Evolutionary conservation across 345 rosid species (phyloP), one percentile per base, ranked within the genome.

Genomic region (Euphorbia peplus): DNA sequence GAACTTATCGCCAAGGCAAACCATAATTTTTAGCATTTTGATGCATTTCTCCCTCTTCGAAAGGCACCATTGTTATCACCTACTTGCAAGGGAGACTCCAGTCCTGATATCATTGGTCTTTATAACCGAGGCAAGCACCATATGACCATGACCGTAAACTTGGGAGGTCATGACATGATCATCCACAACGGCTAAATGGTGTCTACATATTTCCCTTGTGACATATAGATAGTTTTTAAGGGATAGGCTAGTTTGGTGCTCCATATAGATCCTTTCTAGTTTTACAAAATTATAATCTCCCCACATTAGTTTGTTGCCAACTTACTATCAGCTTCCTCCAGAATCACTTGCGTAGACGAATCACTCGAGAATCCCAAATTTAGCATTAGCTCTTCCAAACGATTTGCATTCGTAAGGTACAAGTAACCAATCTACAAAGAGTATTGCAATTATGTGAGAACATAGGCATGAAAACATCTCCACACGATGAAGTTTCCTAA

Each of bases 311-410:
- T 18, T 4, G 50, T 60, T 67, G 69, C 50, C 42, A 59, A 64
- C 81, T 83, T 80, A 76, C 80, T 50, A 35, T 52, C 83, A 25
- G 63, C 67, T 75, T 79, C 84, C 74, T 85, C 78, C 55, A 77
- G 30, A 68, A 87, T 75, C 75, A 53, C 60, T 62, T 83, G 79
- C 6, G 79, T 37, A 63, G 95, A 91, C 68, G 80, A 73, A 46
- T 82, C 89, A 19, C 81, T 75, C 10, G 90, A 81, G 73, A 93
- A 91, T 80, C 98, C 98, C 60, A 93, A 73, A 82, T 82, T 88
- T 55, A 47, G 64, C 98, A 93, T 93, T 54, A 91, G 73, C 72
- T 91, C 90, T 70, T 91, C 96, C 76, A 93, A 70, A 66, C 96
- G 88, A 30, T 83, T 83, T 30, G 68, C 83, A 57, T 89, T 80